Evolutionary conservation across 345 rosid species (phyloP).

Genomic region (Melastoma malabathricum): DNA sequence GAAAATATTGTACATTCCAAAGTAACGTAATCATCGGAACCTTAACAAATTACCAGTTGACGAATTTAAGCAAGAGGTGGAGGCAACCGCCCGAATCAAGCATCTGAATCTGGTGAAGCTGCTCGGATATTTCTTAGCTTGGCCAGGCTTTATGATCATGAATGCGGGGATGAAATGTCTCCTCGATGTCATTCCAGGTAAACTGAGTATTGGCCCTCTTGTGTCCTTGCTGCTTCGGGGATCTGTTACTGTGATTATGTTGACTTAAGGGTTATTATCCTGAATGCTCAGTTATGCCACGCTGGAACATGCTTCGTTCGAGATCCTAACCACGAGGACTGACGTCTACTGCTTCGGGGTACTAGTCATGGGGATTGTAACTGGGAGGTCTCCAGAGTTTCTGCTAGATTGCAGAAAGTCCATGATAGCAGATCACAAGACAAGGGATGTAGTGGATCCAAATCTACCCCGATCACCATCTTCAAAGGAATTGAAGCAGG

Average conservation of each 20-base stretch:
- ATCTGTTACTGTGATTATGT: not conserved
- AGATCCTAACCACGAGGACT: conserved; percentile 18
- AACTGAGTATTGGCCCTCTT: too few species aligned
- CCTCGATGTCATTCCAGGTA: too few species aligned
- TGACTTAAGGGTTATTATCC: not conserved
- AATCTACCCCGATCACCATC: conserved; percentile 37
- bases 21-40: not conserved
- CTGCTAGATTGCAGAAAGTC: conserved; percentile 57
- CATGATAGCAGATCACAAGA: conserved; percentile 44
- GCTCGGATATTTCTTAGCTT: conserved; percentile 48
- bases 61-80: conserved; percentile 35
- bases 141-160: conserved; percentile 15
- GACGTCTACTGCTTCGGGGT: conserved; percentile 63
- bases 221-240: not conserved
- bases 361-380: conserved; percentile 60
- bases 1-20: too few species aligned
- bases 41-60: conserved; percentile 11
- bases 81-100: conserved; percentile 32
- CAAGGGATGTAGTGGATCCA: conserved; percentile 41
- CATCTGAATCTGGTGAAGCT: conserved; percentile 61
- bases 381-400: conserved; percentile 41
- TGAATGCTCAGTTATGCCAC: conserved; percentile 19
- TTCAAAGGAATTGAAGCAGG: conserved; percentile 46
- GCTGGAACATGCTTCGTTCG: conserved; percentile 14
- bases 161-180: conserved; percentile 8